These are phyloP conservation scores for Candolleomyces eurysporus DNA, from an alignment of 768 basidiomycete genomes.

Conservation along the genomic window DNA sequence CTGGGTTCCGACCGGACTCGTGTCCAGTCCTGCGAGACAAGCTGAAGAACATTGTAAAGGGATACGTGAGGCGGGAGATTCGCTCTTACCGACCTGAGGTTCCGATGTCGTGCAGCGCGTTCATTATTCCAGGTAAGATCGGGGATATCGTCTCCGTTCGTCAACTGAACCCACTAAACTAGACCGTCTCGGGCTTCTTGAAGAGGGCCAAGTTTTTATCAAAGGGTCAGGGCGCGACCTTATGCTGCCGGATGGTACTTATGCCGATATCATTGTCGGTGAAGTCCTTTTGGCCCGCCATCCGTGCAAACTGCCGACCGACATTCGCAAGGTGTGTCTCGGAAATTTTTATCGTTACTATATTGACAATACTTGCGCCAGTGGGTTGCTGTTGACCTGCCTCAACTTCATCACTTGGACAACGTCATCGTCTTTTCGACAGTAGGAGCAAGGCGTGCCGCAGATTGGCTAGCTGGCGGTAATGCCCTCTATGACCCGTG, in stretches of 20 bases:
- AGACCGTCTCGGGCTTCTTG: slow-evolving; percentile 55
- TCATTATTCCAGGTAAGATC: slow-evolving; percentile 54
- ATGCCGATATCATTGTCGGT: slow-evolving; percentile 51
- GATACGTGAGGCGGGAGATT: slow-evolving; percentile 39
- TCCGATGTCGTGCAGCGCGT: slow-evolving; percentile 58
- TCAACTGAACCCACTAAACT: not conserved
- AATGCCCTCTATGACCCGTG: slow-evolving; percentile 8
- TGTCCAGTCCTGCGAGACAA: slow-evolving; percentile 54
- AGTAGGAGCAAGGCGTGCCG: slow-evolving; percentile 50
- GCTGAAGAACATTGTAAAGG: slow-evolving; percentile 46
- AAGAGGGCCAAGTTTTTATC: slow-evolving; percentile 56
- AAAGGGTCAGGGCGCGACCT: slow-evolving; percentile 48
- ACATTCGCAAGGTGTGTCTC: slow-evolving; percentile 55
- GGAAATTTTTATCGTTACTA: not conserved
- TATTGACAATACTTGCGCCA: slow-evolving; percentile 18
- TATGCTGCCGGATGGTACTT: slow-evolving; percentile 35
- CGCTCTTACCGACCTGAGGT: slow-evolving; percentile 48
- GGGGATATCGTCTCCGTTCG: not conserved
- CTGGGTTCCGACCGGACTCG: slow-evolving; percentile 53
- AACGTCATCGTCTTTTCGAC: slow-evolving; percentile 64
- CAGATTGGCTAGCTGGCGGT: slow-evolving; percentile 68
- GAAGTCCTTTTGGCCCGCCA: slow-evolving; percentile 61
- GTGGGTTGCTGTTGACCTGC: slow-evolving; percentile 56
- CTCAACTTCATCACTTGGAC: slow-evolving; percentile 43
- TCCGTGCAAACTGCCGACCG: slow-evolving; percentile 71